Evolutionary conservation across 306 rosid genomes (phyloP), one percentile per base, ranked within the genome.

Genomic region (Vicia sativa): DNA sequence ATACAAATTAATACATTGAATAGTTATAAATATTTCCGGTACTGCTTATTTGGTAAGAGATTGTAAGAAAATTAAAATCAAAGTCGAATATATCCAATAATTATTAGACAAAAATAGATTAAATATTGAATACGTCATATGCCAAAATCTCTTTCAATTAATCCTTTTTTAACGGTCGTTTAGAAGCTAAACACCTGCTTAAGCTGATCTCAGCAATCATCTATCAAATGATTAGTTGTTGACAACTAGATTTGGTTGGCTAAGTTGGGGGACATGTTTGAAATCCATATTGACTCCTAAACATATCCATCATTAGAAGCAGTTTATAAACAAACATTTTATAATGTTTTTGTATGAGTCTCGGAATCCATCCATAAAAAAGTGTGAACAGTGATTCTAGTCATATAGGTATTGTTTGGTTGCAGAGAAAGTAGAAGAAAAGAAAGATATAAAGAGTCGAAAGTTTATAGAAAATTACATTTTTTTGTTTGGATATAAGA

Each of bases 161-260:
- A 48, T 21, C 14, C 14, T 8, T 38, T 38, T 23, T n/a, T 1
- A 11, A 18, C 18, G 46, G 56, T 64, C 37, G 29, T 78, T 46
- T 54, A 25, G 72, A 73, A 73, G 75, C 41, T 11, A 39, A 39
- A 39, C 46, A 29, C 12, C 18, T 74, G 39, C 18, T 58, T 57
- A 66, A 67, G 74, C 37, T 68, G 70, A 68, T 43, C 21, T 60
- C 43, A 60, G 44, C 31, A 44, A 65, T 65, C 15, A 74, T 56
- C 14, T 34, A 50, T 68, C 52, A 76, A 61, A 76, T 39, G 43
- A 61, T 39, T 34, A 61, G 46, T 28, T 39, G 26, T 23, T 21
- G 10, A 21, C 29, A 12, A 39, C 13, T 9, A 67, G 10, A 28
- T 26, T 60, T 26, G 43, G 56, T 55, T 74, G 71, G 60, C 31